A percentile compares a stretch with the other conserved stretches of the same genome.
Evolutionary conservation across 1,284 basidiomycete genomes (phyloP).

Genomic region (Fomitiporia mediterranea): DNA sequence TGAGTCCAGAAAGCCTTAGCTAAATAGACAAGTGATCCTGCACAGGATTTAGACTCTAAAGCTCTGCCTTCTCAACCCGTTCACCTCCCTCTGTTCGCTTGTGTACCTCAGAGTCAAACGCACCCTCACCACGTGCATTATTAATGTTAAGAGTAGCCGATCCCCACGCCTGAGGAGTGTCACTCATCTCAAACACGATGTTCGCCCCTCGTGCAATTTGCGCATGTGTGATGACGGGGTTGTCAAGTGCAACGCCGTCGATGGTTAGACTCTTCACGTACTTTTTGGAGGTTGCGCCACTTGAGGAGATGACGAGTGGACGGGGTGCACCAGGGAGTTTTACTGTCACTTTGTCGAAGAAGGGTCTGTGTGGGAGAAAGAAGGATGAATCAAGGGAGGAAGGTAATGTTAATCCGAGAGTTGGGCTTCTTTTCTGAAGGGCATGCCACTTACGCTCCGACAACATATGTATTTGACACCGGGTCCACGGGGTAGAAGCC

Average conservation of each 20-base stretch:
- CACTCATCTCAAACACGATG: constrained; percentile 64
- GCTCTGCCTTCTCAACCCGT: neutral
- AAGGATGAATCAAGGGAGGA: constrained; percentile 8
- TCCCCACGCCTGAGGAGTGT: constrained; percentile 40
- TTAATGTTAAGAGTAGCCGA: constrained; percentile 23
- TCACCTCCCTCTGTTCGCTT: neutral
- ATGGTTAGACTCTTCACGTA: constrained; percentile 57
- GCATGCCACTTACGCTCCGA: constrained; percentile 53
- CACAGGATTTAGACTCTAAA: too few relatives aligned
- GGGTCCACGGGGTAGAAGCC: constrained; percentile 88
- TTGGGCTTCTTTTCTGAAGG: too few relatives aligned
- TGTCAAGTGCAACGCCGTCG: constrained; percentile 39
- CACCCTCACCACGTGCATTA: constrained; percentile 34
- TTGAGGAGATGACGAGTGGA: constrained; percentile 47
- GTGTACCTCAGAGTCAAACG: neutral
- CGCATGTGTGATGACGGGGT: constrained; percentile 47
- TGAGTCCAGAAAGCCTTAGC: too few relatives aligned
- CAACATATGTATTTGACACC: constrained; percentile 65
- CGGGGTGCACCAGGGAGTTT: constrained; percentile 41
- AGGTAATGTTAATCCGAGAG: constrained; percentile 18
- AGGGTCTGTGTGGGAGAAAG: constrained; percentile 40
- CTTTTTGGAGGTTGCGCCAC: constrained; percentile 48
- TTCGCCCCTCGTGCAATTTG: constrained; percentile 53
- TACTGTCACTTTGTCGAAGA: constrained; percentile 63
- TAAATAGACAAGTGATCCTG: too few relatives aligned